Conservation (phyloP, 352 stramenopile species). For the Phytophthora sojae region DNA sequence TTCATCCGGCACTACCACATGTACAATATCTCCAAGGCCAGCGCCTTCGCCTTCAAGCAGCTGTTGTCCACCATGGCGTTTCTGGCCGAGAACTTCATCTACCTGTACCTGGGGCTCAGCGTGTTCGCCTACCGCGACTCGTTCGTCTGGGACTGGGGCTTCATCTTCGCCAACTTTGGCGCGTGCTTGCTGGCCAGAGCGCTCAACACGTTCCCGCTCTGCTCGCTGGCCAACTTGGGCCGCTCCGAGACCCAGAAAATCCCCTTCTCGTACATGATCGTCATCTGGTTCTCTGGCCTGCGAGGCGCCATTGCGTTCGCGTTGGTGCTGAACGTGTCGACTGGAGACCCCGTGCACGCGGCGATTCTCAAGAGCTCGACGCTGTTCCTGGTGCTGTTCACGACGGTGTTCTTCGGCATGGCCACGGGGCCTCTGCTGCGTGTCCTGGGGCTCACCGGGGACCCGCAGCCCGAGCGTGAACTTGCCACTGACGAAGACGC, state of each 20-base stretch:
- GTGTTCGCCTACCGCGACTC: constrained; percentile 66
- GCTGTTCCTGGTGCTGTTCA: constrained; percentile 73
- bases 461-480: constrained; percentile 17
- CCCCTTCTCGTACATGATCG: constrained; percentile 70
- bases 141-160: constrained; percentile 78
- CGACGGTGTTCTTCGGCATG: constrained; percentile 65
- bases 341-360: constrained; percentile 46
- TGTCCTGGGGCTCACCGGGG: constrained; percentile 37
- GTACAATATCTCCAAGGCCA: constrained; percentile 70
- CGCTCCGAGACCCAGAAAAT: constrained; percentile 53
- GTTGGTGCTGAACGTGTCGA: constrained; percentile 79
- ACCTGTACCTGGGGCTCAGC: constrained; percentile 76
- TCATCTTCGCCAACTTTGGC: constrained; percentile 58
- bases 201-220: constrained; percentile 83
- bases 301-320: constrained; percentile 94
- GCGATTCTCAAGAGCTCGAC: constrained; percentile 73
- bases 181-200: constrained; percentile 61
- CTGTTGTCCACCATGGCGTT: constrained; percentile 70
- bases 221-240: constrained; percentile 56
- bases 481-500: constrained; percentile 10
- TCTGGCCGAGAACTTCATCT: constrained; percentile 79
- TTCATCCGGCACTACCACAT: constrained; percentile 83
- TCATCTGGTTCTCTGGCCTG: constrained; percentile 94
- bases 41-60: constrained; percentile 66
- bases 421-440: constrained; percentile 52